These are phyloP conservation scores for Trametes cinnabarina DNA, from an alignment of 768 basidiomycete species.

Conservation along the genomic window DNA sequence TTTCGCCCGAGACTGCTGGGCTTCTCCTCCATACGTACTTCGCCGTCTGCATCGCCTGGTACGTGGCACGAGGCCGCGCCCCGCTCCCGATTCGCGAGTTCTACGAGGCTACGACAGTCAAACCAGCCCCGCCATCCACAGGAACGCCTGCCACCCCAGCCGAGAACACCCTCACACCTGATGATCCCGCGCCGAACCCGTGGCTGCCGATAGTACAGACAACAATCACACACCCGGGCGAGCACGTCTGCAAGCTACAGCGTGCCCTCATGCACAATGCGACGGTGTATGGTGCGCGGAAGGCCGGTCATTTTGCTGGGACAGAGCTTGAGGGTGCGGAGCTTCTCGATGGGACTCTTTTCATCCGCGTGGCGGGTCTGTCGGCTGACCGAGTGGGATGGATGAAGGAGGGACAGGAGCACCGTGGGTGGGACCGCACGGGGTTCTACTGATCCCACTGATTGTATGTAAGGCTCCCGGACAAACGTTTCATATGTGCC, in stretches of 20 bases:
- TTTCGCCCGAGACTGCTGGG: conserved; percentile 41
- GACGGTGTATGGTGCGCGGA: conserved; percentile 42
- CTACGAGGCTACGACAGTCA: conserved; percentile 31
- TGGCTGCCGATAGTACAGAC: conserved; percentile 59
- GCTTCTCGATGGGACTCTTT: conserved; percentile 59
- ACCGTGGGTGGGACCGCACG: conserved; percentile 24
- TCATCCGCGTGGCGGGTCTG: conserved; percentile 55
- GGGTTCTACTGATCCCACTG: conserved; percentile 29
- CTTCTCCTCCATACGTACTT: conserved; percentile 62
- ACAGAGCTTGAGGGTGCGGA: conserved; percentile 46
- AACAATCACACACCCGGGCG: conserved; percentile 56
- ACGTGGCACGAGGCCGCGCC: conserved; percentile 56
- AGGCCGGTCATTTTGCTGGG: conserved; percentile 31
- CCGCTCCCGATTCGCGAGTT: conserved; percentile 49
- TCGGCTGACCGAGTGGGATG: conserved; percentile 43
- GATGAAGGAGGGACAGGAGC: conserved; percentile 37
- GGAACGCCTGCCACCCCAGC: conserved; percentile 25
- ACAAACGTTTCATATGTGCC: too few relatives aligned
- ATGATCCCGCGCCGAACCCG: conserved; percentile 45
- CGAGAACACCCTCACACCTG: conserved; percentile 33
- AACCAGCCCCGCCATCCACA: conserved; percentile 23
- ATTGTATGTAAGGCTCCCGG: too few relatives aligned
- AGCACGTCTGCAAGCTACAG: conserved; percentile 51
- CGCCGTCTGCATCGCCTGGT: conserved; percentile 48
- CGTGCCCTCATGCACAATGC: conserved; percentile 50